Base-by-base conservation (phyloP, 225 moss, liverwort and hornwort species). In the Lunularia cruciata region DNA sequence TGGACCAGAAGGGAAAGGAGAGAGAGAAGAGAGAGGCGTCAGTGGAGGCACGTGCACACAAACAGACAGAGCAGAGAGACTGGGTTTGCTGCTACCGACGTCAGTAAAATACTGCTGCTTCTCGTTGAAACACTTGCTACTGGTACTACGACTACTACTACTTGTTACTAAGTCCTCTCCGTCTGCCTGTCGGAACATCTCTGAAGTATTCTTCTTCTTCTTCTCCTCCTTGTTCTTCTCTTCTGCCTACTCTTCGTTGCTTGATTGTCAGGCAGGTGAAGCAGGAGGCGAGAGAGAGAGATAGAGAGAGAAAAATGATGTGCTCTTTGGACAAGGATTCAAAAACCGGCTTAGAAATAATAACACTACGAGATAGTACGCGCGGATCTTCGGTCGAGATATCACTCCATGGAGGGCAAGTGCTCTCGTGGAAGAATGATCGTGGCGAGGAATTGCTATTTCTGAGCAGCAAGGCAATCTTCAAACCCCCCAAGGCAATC, bases 351-450 rank as follows among this genome's bases (percentile, higher is more conserved):
- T 15, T 63, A 9, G 63, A 73, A n/a, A 76, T 65, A 56, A 38
- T 81, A 27, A 5, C 37, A 5, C 70, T 81, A 6, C 63, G 54
- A 39, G 76, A 76, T 38, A n/a, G n/a, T n/a, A 69, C 81, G n/a
- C 62, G 69, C 26, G 81, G 81, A 11, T 76, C 92, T 32, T 83
- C 92, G 16, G 95, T 88, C 23, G 83, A 96, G 78, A 68, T 96
- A 49, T 90, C 90, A 47, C 86, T 96, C 1, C 84, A 73, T 56
- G 96, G 96, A 53, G 96, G 90, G 19, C 96, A 96, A 39, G 86
- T 90, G 22, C 90, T 90, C 23, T 96, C 96, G 19, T 96, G 96
- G 96, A 92, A 89, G 80, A 92, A 88, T 72, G 90, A 96, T n/a
- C 88, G 88, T 38, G 96, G 96, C 0, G 96, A 96, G 20, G 96